phyloP scores from a whole-genome alignment of 176 grass and related monocot genomes.

The Poa annua region DNA sequence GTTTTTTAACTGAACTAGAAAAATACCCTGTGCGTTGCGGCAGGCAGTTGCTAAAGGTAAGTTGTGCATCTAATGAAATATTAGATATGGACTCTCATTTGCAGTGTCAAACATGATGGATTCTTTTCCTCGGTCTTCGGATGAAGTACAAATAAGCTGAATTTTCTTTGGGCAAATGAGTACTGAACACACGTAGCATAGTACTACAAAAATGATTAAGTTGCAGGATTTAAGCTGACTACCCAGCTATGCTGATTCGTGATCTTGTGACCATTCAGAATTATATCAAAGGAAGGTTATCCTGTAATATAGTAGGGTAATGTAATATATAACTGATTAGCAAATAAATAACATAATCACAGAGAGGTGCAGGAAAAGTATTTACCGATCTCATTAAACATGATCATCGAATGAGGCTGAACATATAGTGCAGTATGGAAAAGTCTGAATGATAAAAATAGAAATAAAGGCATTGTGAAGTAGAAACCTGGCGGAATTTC shows the following conservation, averaged over 20 bases:
- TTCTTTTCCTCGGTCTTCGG: neutral
- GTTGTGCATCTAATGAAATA: too few relatives aligned
- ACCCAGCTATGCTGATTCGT: neutral
- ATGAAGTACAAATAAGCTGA: neutral
- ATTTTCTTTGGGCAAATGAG: neutral
- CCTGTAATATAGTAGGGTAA: neutral
- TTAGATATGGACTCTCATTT: neutral
- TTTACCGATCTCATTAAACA: neutral
- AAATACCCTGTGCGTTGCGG: too few relatives aligned
- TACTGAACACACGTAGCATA: neutral
- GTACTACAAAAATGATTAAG: neutral
- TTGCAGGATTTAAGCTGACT: neutral
- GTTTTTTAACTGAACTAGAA: too few relatives aligned
- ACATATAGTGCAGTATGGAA: too few relatives aligned
- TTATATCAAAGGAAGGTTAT: neutral
- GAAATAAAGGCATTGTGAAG: too few relatives aligned
- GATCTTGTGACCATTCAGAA: neutral
- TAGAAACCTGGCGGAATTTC: too few relatives aligned
- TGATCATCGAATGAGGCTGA: neutral
- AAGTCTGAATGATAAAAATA: too few relatives aligned
- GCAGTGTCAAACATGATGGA: neutral
- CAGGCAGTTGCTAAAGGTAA: too few relatives aligned
- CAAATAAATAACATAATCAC: neutral
- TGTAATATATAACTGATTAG: neutral
- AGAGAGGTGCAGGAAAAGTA: neutral